phyloP scores from a whole-genome alignment of 1,284 basidiomycete species.

The Moniliella sp. region DNA sequence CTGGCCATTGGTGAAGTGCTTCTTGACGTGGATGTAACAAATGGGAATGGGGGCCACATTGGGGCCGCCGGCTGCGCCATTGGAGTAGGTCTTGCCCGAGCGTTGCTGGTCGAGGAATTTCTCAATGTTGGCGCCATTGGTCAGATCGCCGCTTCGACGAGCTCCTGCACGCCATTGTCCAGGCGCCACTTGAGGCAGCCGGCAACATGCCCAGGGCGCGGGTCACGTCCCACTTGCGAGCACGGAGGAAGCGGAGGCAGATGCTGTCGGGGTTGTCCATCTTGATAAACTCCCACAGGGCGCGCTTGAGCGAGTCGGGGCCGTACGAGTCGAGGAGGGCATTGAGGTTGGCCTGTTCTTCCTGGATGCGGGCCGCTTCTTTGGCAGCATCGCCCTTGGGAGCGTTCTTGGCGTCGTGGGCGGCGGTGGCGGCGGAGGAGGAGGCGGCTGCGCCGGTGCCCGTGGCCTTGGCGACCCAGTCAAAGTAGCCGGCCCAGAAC shows the following conservation, averaged over 20 bases:
- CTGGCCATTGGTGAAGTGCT: slow-evolving; percentile 22
- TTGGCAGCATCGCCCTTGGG: slow-evolving; percentile 30
- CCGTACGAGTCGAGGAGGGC: slow-evolving; percentile 33
- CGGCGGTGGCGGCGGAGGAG: slow-evolving; percentile 2
- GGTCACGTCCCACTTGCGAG: slow-evolving; percentile 33
- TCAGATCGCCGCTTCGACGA: slow-evolving; percentile 33
- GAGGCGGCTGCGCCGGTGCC: slow-evolving; percentile 1
- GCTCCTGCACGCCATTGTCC: slow-evolving; percentile 29
- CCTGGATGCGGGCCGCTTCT: slow-evolving; percentile 23
- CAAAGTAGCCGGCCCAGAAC: slow-evolving; percentile 27
- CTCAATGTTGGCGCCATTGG: slow-evolving; percentile 22
- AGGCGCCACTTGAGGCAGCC: slow-evolving; percentile 34
- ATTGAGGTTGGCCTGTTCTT: slow-evolving; percentile 30
- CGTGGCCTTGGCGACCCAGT: slow-evolving; percentile 1
- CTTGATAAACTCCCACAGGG: slow-evolving; percentile 33
- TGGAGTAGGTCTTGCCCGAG: slow-evolving; percentile 31
- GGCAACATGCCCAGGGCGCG: slow-evolving; percentile 34
- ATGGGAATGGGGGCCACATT: neutral
- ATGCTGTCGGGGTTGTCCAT: slow-evolving; percentile 3
- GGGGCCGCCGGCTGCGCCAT: slow-evolving; percentile 27
- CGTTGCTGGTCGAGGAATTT: slow-evolving; percentile 34
- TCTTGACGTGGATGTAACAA: slow-evolving; percentile 21
- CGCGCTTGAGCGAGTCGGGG: slow-evolving; percentile 24
- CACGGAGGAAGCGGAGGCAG: slow-evolving; percentile 33
- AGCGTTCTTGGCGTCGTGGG: slow-evolving; percentile 9